phyloP scores from a whole-genome alignment of 345 rosid genomes.

The Trapa incisa region DNA sequence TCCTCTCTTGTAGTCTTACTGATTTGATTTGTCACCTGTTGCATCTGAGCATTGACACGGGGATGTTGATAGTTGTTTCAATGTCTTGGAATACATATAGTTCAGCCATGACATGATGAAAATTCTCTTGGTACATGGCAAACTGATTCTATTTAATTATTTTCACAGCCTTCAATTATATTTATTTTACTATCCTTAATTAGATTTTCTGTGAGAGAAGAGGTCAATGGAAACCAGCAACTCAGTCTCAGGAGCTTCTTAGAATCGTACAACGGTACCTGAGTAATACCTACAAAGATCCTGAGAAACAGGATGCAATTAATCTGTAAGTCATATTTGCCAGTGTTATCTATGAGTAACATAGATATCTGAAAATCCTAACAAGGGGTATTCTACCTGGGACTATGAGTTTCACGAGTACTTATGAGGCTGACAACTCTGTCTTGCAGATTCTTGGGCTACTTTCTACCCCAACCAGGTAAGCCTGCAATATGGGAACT shows the following conservation, averaged over 20 bases:
- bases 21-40: not conserved
- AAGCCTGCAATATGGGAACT: conserved; percentile 89
- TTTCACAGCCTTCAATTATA: not conserved
- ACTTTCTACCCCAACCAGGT: conserved; percentile 84
- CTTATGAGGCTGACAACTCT: not conserved
- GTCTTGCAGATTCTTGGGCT: conserved; percentile 70
- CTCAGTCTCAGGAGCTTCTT: conserved; percentile 86
- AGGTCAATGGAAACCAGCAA: conserved; percentile 98
- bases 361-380: not conserved
- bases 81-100: not conserved
- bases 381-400: not conserved
- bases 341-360: not conserved
- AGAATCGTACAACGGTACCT: conserved; percentile 84
- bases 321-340: conserved; percentile 53
- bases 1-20: not conserved
- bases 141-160: not conserved
- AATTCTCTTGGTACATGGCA: not conserved
- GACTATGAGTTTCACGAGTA: not conserved
- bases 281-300: conserved; percentile 84
- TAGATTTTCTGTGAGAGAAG: conserved; percentile 93
- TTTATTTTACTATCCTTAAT: not conserved
- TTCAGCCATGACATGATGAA: not conserved
- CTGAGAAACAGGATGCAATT: conserved; percentile 90
- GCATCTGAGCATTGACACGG: not conserved
- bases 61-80: not conserved